Conservation (phyloP, 2,329 filamentous ascomycete species). For the Aspergillus tubingensis region DNA sequence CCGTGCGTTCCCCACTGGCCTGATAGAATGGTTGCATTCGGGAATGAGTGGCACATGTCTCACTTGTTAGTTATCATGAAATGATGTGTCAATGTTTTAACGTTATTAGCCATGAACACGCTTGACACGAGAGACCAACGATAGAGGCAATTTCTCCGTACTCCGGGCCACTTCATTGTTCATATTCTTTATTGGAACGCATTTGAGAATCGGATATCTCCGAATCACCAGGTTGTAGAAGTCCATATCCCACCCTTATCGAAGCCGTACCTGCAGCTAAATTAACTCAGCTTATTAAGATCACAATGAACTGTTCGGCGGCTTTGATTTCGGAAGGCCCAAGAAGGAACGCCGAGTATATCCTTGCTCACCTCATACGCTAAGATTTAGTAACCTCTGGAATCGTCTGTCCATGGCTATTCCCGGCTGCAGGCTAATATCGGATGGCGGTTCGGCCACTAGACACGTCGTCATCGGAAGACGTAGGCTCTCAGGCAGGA, state of each 20-base stretch:
- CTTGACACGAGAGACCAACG: neutral
- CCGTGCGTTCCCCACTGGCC: constrained; percentile 8
- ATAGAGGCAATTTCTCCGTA: constrained; percentile 7
- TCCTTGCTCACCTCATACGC: neutral
- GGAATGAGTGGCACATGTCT: constrained; percentile 13
- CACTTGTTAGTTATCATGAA: constrained; percentile 19
- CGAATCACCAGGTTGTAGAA: neutral
- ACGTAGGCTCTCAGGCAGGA: neutral
- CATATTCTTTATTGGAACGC: neutral
- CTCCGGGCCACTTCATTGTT: neutral
- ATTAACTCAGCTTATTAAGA: neutral
- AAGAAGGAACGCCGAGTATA: neutral
- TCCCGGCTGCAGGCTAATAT: neutral
- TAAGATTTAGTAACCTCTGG: neutral
- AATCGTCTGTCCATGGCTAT: neutral
- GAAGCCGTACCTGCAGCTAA: constrained; percentile 2
- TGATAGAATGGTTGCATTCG: constrained; percentile 22
- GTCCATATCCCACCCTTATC: constrained; percentile 1
- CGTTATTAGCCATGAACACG: neutral
- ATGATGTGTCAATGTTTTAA: constrained; percentile 10
- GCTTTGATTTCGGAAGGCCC: neutral
- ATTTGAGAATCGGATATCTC: neutral
- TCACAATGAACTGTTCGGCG: neutral
- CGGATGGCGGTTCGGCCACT: neutral
- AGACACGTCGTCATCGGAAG: neutral